Percentiles rank a stretch among this genome's conserved stretches.
Conservation (phyloP, 306 rosid genomes). For the Casuarina cunninghamiana region DNA sequence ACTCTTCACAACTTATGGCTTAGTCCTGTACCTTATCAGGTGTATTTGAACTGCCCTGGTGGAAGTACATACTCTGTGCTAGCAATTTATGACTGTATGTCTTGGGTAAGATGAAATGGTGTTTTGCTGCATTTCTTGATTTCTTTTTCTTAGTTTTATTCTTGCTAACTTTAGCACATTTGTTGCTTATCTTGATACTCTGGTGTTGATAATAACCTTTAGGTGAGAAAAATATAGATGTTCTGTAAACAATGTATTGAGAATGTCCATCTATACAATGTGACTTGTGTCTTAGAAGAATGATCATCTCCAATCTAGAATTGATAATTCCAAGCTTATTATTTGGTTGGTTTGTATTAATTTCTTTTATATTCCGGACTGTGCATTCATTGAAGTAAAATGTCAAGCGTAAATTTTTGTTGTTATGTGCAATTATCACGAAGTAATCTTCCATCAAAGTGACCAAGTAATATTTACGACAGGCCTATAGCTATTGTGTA, state of each 20-base stretch:
- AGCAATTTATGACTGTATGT: conserved; percentile 99
- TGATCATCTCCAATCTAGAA: background rate
- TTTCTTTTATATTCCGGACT: background rate
- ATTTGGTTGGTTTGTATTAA: background rate
- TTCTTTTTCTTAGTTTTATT: background rate
- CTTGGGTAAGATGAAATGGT: conserved; percentile 74
- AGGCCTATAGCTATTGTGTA: background rate
- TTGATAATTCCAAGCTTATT: background rate
- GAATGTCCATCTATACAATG: conserved; percentile 3
- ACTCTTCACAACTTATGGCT: conserved; percentile 6
- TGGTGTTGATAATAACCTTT: background rate
- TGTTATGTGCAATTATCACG: background rate
- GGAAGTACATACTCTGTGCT: conserved; percentile 89
- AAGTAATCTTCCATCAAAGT: background rate
- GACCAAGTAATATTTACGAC: background rate
- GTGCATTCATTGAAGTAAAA: background rate
- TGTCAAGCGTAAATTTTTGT: background rate
- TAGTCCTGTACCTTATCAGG: conserved; percentile 44
- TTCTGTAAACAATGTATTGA: background rate
- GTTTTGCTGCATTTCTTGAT: background rate
- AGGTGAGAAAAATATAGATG: background rate
- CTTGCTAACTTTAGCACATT: background rate
- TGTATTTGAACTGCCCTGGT: conserved; percentile 94
- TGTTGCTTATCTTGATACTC: background rate
- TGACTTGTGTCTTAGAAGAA: background rate